These are phyloP conservation scores for Adansonia digitata DNA, from an alignment of 345 rosid genomes.

Conservation along the genomic window DNA sequence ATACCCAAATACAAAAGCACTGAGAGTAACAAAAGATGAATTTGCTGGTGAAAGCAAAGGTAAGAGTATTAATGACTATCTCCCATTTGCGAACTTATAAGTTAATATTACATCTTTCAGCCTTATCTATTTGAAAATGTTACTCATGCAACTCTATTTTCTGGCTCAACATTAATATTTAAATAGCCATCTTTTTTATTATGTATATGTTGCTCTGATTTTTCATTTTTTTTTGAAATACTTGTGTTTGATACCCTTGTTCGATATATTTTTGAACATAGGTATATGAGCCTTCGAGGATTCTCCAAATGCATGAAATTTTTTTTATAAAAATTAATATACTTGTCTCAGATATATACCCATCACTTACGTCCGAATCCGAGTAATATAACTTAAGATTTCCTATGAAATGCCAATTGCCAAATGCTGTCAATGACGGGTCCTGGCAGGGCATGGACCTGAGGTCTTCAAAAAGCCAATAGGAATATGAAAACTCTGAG, in stretches of 20 bases:
- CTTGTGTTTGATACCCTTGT: too few species aligned
- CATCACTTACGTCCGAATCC: too few species aligned
- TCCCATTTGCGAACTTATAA: too few species aligned
- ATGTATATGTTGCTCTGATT: too few species aligned
- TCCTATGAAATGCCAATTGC: background rate
- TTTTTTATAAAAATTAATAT: too few species aligned
- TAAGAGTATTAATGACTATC: background rate
- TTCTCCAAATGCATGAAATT: too few species aligned
- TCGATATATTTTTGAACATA: too few species aligned
- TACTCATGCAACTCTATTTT: background rate
- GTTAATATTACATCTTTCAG: background rate
- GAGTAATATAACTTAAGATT: too few species aligned
- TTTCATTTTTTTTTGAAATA: too few species aligned
- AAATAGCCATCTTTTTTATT: background rate
- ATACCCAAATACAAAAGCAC: conserved; percentile 52
- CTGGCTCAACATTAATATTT: background rate
- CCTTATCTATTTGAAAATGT: background rate
- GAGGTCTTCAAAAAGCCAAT: background rate
- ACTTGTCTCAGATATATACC: too few species aligned
- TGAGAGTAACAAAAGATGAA: conserved; percentile 29
- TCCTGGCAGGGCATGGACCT: background rate
- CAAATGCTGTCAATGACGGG: conserved; percentile 9
- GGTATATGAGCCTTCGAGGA: too few species aligned
- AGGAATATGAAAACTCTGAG: background rate
- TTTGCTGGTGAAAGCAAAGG: conserved; percentile 13